These are phyloP conservation scores for Capsicum pubescens DNA, from an alignment of 257 asterid genomes.

Conservation along the genomic window DNA sequence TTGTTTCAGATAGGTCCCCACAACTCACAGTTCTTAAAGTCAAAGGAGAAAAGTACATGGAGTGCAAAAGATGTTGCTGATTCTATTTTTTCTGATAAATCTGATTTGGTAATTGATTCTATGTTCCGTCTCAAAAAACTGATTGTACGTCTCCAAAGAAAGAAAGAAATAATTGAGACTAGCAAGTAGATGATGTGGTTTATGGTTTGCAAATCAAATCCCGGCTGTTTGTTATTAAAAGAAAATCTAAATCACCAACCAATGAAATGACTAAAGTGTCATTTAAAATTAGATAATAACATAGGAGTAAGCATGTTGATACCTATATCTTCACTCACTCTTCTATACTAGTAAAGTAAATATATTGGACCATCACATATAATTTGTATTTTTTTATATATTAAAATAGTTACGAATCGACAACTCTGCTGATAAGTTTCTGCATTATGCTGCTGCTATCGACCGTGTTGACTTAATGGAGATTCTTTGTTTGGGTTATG, in stretches of 20 bases:
- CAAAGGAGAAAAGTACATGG: conserved; percentile 84
- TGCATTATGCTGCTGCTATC: conserved; percentile 56
- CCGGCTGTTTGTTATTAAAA: background rate
- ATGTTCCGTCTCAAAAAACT: background rate
- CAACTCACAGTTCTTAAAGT: conserved; percentile 71
- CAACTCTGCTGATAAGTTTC: conserved; percentile 39
- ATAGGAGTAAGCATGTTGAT: too few species aligned
- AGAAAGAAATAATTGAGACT: background rate
- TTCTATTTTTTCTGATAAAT: conserved; percentile 87
- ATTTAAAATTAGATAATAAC: too few species aligned
- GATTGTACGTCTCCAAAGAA: background rate
- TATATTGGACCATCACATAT: too few species aligned
- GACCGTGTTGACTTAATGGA: conserved; percentile 62
- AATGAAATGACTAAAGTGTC: too few species aligned
- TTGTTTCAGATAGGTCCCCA: conserved; percentile 98
- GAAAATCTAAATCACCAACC: too few species aligned
- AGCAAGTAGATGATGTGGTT: background rate
- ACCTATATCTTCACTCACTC: too few species aligned
- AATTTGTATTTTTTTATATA: too few species aligned
- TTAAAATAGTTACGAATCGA: conserved; percentile 26
- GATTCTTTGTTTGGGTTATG: conserved; percentile 46
- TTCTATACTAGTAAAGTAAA: too few species aligned
- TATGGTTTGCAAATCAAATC: conserved; percentile 3
- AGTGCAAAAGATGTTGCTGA: conserved; percentile 89
- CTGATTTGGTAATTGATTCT: conserved; percentile 72